Evolutionary conservation across 768 basidiomycete species (phyloP), one percentile per base, ranked within the genome.

Genomic region (Clitopilus passeckerianus): DNA sequence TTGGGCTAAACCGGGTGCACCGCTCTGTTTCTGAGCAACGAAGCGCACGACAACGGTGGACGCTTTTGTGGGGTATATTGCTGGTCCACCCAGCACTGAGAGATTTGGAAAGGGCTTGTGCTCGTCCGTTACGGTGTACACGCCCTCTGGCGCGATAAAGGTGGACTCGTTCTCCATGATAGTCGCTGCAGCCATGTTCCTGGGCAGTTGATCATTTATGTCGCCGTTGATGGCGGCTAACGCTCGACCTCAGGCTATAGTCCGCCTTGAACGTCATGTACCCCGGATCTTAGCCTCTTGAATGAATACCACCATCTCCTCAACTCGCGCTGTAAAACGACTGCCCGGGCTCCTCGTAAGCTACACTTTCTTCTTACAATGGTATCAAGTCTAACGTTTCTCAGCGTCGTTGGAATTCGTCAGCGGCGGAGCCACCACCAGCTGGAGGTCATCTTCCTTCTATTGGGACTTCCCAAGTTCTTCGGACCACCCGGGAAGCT

Each of bases 61-160:
- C 35, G 91, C 75, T 35, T 77, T 81, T 58, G 91, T 85, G 7
- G 90, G 86, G 68, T 80, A 84, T 12, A 75, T 57, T 4, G 69
- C 56, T 6, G 75, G 71, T 2, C 77, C 74, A 23, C 75, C 74
- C 56, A 65, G 69, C 50, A 74, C 68, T 6, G 74, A 75, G 65
- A 74, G 72, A 54, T 76, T 65, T 34, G 76, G 69, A 46, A 80
- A 74, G 0, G 89, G 86, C 71, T 87, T 91, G 79, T 90, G 87
- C 68, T 93, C 93, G 65, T 93, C 92, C 16, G 88, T 91, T 69
- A 92, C 83, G 23, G 90, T 87, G 77, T 94, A 94, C 44, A 93
- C 90, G 65, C 92, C 92, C 72, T 94, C 92, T 56, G 92, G 92
- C 34, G 92, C 91, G 50, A 93, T 87, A 72, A 94, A 93, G 24